Evolutionary conservation across 2,329 filamentous ascomycete genomes (phyloP), one percentile per base, ranked within the genome.

Genomic region (Fusarium camptoceras): DNA sequence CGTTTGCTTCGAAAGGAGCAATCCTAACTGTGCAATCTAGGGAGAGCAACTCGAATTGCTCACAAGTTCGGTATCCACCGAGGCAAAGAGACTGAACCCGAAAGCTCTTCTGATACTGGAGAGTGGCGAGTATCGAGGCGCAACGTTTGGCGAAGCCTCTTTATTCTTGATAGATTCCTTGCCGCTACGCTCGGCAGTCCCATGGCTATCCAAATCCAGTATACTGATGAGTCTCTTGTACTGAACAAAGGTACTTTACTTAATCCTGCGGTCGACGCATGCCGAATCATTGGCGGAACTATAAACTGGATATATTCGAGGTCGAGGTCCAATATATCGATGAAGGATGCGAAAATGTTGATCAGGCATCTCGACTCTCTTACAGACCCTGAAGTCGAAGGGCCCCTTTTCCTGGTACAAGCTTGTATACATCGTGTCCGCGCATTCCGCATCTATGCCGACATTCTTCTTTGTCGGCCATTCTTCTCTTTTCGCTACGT

Each of bases 101-200:
- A 88, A 18, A 89, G 89, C 73, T 54, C 27, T 27, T 24, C 48
- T 22, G 78, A 77, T 10, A 73, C 74, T 1, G 78, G 83, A 14
- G 82, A 88, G 53, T 81, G 85, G 66, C 76, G n/a, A 47, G 43
- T 74, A 11, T 76, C 84, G 11, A 82, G 88, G 34, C 84, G 85
- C 28, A 90, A 88, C 50, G 77, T 91, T 5, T 92, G 89, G 89
- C 85, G 86, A 59, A 89, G 87, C 14, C 77, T 92, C 1, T 91
- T 90, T 62, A 81, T 92, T 16, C 82, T 92, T 10, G 90, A 92
- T 72, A 83, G 87, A 18, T 88, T 91, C 54, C 80, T 91, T 2
- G 86, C 89, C 3, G 86, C 87, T 25, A 88, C 87, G 3, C 79
- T 92, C 3, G 90, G 90, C 8, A 84, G 88, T 12, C 89, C 89